Conservation (phyloP, 305 asterid genomes). For the Fraxinus sp. region DNA sequence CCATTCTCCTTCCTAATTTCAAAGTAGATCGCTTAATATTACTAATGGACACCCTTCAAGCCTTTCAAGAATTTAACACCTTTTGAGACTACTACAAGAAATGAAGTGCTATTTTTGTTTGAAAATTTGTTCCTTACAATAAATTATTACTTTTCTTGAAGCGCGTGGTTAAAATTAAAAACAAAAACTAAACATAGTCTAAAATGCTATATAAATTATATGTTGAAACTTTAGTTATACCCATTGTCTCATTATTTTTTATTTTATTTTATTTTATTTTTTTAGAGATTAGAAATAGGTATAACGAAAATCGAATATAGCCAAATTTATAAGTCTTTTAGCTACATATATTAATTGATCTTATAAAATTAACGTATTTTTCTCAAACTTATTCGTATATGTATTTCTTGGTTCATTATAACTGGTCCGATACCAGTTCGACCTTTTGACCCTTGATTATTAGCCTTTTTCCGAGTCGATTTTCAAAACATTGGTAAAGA, state of each 20-base stretch:
- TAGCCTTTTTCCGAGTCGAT: background rate
- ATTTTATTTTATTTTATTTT: background rate
- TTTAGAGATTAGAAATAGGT: background rate
- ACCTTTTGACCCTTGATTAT: background rate
- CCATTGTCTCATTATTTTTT: background rate
- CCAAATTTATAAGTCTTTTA: background rate
- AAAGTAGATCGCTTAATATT: background rate
- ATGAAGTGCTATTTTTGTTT: background rate
- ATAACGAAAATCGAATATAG: background rate
- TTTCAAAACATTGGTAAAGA: background rate
- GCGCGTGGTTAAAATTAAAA: background rate
- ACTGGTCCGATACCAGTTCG: background rate
- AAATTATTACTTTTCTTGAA: background rate
- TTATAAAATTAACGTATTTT: background rate
- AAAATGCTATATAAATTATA: background rate
- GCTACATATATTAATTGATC: background rate
- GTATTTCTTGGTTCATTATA: background rate
- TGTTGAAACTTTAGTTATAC: background rate
- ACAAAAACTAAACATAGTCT: background rate
- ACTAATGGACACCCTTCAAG: background rate
- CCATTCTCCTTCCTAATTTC: background rate
- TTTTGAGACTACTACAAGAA: no score
- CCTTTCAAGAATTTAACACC: background rate
- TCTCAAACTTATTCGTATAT: background rate
- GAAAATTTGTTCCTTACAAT: background rate